Evolutionary conservation across 2,329 filamentous ascomycete genomes (phyloP).

Genomic region (Cladosporium sp.): DNA sequence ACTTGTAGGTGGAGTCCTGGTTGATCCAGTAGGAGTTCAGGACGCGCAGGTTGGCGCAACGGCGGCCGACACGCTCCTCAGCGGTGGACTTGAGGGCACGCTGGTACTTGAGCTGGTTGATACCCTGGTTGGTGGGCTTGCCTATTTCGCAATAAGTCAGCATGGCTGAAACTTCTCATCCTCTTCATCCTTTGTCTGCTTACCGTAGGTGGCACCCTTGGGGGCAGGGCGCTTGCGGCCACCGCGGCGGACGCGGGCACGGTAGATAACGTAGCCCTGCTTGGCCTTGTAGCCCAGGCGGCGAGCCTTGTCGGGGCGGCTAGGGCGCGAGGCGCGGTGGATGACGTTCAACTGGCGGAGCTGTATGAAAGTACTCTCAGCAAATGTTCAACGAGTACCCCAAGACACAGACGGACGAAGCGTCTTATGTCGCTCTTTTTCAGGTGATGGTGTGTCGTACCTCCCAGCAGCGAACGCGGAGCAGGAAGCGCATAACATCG

Average conservation of each 20-base stretch:
- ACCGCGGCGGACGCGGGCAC: constrained; percentile 95
- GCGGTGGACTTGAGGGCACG: constrained; percentile 95
- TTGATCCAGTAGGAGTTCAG: constrained; percentile 99
- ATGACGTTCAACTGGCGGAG: constrained; percentile 99
- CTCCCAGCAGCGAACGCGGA: constrained; percentile 99
- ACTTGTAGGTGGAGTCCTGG: constrained; percentile 99
- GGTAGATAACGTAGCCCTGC: constrained; percentile 99
- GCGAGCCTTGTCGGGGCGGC: constrained; percentile 99
- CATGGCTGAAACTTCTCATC: constrained; percentile 8
- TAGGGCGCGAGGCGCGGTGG: constrained; percentile 97
- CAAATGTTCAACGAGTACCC: constrained; percentile 98
- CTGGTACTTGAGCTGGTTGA: constrained; percentile 99
- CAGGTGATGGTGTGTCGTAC: constrained; percentile 48
- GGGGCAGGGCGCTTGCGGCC: constrained; percentile 94
- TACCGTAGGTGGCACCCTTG: constrained; percentile 99
- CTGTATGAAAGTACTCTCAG: constrained; percentile 99
- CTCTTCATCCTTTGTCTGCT: constrained; percentile 35
- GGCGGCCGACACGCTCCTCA: constrained; percentile 99
- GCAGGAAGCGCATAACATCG: constrained; percentile 99
- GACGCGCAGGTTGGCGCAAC: constrained; percentile 97
- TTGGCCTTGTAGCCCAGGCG: constrained; percentile 99
- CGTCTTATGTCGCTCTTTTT: constrained; percentile 30
- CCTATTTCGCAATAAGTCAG: constrained; percentile 54
- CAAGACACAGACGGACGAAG: constrained; percentile 36
- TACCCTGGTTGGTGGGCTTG: constrained; percentile 99